phyloP scores from a whole-genome alignment of 495 filamentous ascomycete genomes.

The Xylona heveae region DNA sequence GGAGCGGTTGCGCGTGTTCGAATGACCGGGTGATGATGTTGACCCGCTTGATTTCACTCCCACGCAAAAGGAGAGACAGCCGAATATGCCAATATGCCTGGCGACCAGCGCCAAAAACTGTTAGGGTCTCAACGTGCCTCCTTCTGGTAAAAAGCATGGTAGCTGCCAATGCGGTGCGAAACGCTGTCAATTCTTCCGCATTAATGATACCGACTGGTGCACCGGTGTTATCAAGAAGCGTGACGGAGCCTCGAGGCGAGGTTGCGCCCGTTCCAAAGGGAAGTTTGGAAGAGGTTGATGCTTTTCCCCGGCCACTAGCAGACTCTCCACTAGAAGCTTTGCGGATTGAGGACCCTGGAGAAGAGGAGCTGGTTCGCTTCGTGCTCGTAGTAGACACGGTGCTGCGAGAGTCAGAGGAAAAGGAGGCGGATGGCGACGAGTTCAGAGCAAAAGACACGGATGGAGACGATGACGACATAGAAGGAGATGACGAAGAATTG shows the following conservation, averaged over 20 bases:
- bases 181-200: constrained; percentile 73
- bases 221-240: constrained; percentile 45
- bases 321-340: not conserved
- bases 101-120: constrained; percentile 74
- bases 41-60: constrained; percentile 48
- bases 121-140: constrained; percentile 41
- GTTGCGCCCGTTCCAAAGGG: too few relatives aligned
- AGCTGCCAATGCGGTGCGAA: constrained; percentile 74
- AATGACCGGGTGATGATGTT: constrained; percentile 63
- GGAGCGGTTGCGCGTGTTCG: constrained; percentile 30
- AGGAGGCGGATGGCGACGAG: not conserved
- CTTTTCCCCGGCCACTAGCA: constrained; percentile 9
- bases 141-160: constrained; percentile 55
- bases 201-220: constrained; percentile 54
- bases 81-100: constrained; percentile 92
- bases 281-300: constrained; percentile 20
- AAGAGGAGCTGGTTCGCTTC: constrained; percentile 5
- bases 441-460: too few relatives aligned
- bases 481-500: constrained; percentile 7
- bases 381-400: constrained; percentile 2
- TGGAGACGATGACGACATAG: too few relatives aligned
- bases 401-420: not conserved
- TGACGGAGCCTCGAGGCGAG: constrained; percentile 51
- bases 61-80: constrained; percentile 52
- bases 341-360: constrained; percentile 15